A percentile compares a stretch with the other conserved stretches of the same genome.
Evolutionary conservation across 306 rosid species (phyloP).

Genomic region (Vachellia collinsii): DNA sequence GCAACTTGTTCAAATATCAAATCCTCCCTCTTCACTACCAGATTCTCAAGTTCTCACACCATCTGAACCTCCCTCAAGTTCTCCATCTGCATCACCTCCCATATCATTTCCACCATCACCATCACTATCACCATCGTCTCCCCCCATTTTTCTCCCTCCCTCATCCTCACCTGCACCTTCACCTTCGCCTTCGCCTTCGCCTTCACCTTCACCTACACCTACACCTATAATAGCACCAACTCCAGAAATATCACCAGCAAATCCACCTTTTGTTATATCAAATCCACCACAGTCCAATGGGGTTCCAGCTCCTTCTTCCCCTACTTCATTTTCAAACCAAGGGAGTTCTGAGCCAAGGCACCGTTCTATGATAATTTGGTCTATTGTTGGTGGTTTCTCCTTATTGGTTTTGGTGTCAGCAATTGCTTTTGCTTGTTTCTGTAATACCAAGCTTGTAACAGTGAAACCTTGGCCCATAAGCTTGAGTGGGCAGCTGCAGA

Average conservation of each 20-base stretch:
- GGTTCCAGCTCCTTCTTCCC: constrained; percentile 47
- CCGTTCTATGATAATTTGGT: constrained; percentile 46
- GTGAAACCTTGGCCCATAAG: constrained; percentile 96
- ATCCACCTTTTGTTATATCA: constrained; percentile 42
- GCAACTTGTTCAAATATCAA: background rate
- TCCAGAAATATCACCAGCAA: constrained; percentile 40
- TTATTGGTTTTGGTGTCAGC: constrained; percentile 52
- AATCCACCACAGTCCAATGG: constrained; percentile 39
- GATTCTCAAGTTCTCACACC: constrained; percentile 2
- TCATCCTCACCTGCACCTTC: background rate
- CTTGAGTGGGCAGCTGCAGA: constrained; percentile 93
- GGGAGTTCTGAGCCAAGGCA: constrained; percentile 35
- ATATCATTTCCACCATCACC: constrained; percentile 40
- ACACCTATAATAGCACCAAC: constrained; percentile 45
- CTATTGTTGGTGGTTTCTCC: constrained; percentile 56
- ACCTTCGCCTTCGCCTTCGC: constrained; percentile 1
- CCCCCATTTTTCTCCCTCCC: constrained; percentile 26
- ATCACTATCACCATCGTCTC: background rate
- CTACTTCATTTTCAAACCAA: constrained; percentile 48
- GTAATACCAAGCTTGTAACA: constrained; percentile 68
- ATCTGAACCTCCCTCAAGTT: constrained; percentile 41
- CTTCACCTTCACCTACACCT: background rate
- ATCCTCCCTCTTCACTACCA: background rate
- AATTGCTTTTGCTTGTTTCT: constrained; percentile 43
- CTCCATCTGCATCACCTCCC: constrained; percentile 30